These are phyloP conservation scores for Glycine tomentella DNA, from an alignment of 306 rosid species.

Conservation along the genomic window DNA sequence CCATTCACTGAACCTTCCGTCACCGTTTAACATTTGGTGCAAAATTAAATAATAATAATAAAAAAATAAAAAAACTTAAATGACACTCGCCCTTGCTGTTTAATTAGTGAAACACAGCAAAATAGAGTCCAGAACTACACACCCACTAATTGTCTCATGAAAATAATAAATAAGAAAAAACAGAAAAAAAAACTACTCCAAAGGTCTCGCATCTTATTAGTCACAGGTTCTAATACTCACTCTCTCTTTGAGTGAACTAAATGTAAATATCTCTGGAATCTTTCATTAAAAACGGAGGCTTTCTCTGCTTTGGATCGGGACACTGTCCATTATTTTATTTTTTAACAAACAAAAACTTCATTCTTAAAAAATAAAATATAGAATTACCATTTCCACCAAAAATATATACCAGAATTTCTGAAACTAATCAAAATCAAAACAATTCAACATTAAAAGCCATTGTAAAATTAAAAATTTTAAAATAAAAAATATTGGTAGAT, in stretches of 20 bases:
- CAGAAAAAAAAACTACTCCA: not conserved
- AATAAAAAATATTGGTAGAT: not conserved
- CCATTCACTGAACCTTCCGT: not conserved
- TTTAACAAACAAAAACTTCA: not conserved
- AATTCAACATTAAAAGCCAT: not conserved
- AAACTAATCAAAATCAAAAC: not conserved
- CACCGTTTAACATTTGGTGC: not conserved
- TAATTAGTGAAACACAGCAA: constrained; percentile 4
- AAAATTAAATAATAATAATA: not conserved
- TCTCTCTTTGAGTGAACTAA: not conserved
- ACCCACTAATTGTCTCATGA: not conserved
- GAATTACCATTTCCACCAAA: not conserved
- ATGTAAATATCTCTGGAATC: no score
- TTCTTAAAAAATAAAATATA: no score
- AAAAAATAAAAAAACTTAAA: not conserved
- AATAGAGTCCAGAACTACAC: not conserved
- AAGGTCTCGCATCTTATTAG: not conserved
- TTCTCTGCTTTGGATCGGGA: not conserved
- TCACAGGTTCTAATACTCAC: not conserved
- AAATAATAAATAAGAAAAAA: no score
- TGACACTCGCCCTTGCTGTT: not conserved
- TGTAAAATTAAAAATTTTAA: not conserved
- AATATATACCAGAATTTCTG: not conserved
- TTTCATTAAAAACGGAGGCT: no score
- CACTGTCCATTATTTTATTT: not conserved